Conservation (phyloP, 2,329 filamentous ascomycete species). For the Clarireedia monteithiana region DNA sequence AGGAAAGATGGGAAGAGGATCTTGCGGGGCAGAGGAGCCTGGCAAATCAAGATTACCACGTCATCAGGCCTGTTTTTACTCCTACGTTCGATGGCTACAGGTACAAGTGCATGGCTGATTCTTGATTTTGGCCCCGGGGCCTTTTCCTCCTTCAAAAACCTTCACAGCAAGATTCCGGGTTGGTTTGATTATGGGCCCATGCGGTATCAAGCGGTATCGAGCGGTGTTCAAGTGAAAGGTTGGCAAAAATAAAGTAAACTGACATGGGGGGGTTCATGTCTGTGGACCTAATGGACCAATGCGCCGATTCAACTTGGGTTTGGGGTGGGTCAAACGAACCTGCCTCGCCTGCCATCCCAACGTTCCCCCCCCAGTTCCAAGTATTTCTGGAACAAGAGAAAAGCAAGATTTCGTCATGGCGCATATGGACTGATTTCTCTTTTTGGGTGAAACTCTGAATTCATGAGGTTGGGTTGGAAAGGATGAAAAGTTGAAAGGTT, state of each 20-base stretch:
- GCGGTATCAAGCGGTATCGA: background rate
- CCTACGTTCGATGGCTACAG: background rate
- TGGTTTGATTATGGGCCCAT: background rate
- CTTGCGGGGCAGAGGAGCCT: background rate
- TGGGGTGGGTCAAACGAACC: background rate
- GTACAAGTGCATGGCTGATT: background rate
- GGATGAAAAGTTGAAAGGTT: too few species aligned
- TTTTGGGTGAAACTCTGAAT: background rate
- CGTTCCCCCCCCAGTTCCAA: background rate
- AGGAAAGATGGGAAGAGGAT: conserved; percentile 3
- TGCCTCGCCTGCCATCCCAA: background rate
- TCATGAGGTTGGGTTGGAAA: background rate
- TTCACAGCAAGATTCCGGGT: background rate
- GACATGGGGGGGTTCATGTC: too few species aligned
- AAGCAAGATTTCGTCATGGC: conserved; percentile 5
- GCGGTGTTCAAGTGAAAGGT: background rate
- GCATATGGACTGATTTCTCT: background rate
- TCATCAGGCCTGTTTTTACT: background rate
- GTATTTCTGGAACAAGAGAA: background rate
- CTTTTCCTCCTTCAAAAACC: background rate
- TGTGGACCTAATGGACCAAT: background rate
- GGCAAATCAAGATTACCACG: conserved; percentile 1
- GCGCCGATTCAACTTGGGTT: background rate
- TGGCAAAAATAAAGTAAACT: background rate
- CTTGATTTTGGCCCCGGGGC: conserved; percentile 2